phyloP scores from a whole-genome alignment of 2,329 filamentous ascomycete species.

The Hypoxylon sp. region DNA sequence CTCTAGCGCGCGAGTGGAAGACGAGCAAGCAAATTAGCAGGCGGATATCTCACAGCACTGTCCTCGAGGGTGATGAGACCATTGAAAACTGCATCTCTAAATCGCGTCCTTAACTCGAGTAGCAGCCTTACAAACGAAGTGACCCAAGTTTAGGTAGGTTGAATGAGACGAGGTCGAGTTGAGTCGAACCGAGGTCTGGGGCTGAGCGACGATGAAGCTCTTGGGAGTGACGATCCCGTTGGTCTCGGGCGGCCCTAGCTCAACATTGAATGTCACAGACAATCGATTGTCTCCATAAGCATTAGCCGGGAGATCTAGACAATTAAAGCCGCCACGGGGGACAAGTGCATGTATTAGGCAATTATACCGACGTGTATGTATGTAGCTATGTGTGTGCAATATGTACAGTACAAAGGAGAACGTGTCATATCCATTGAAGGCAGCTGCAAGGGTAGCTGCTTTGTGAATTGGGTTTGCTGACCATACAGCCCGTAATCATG shows the following conservation, averaged over 20 bases:
- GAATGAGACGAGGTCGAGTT: constrained; percentile 15
- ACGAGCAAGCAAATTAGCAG: constrained; percentile 1
- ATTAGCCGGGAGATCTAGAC: constrained; percentile 19
- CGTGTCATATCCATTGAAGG: constrained; percentile 40
- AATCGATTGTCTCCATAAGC: constrained; percentile 5
- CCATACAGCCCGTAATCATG: no score
- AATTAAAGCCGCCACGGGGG: constrained; percentile 11
- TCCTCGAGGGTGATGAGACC: constrained; percentile 12
- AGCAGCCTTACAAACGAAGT: background rate
- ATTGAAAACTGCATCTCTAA: constrained; percentile 44
- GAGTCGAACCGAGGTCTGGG: constrained; percentile 25
- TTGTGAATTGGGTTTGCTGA: constrained; percentile 17
- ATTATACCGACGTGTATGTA: no score
- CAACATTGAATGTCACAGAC: constrained; percentile 9
- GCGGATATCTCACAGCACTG: constrained; percentile 29
- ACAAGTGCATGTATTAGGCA: constrained; percentile 15
- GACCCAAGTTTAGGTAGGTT: constrained; percentile 12
- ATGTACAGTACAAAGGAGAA: constrained; percentile 21
- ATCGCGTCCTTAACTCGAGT: constrained; percentile 15
- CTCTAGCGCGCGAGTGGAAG: constrained; percentile 18
- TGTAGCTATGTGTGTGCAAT: constrained; percentile 11
- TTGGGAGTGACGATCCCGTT: constrained; percentile 29
- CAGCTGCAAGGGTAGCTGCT: constrained; percentile 23
- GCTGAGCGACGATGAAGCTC: constrained; percentile 38
- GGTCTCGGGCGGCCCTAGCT: constrained; percentile 20